Evolutionary conservation across 345 rosid species (phyloP).

Genomic region (Syzygium grande): DNA sequence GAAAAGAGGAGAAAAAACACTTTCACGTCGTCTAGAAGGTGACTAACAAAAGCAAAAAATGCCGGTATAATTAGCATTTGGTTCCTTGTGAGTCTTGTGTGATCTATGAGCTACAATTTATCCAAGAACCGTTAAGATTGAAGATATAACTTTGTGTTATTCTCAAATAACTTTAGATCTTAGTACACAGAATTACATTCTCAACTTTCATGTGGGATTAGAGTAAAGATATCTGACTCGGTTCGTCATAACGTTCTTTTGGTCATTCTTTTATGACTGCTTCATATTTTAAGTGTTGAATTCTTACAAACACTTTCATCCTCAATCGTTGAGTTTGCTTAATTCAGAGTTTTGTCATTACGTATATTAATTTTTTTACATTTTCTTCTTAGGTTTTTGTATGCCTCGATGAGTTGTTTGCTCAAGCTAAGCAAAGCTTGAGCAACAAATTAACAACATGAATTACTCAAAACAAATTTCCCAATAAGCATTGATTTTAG

Average conservation of each 20-base stretch:
- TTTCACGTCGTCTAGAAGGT: not conserved
- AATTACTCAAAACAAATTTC: no score
- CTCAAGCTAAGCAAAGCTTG: no score
- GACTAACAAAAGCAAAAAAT: not conserved
- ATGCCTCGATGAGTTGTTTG: no score
- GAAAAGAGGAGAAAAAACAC: not conserved
- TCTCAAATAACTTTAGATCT: not conserved
- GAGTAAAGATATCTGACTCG: not conserved
- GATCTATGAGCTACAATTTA: not conserved
- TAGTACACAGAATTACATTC: not conserved
- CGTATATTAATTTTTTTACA: no score
- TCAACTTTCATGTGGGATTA: not conserved
- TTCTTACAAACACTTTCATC: no score
- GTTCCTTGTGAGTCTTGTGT: not conserved
- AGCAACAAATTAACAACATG: no score
- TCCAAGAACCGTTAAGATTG: not conserved
- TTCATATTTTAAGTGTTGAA: not conserved
- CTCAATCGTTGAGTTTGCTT: no score
- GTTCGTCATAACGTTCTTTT: rapidly evolving
- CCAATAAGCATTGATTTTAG: not conserved
- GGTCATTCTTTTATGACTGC: not conserved
- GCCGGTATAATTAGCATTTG: not conserved
- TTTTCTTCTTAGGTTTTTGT: no score
- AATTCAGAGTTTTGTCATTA: no score
- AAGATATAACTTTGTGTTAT: not conserved